A percentile compares a stretch with the other conserved stretches of the same genome.
These are phyloP conservation scores for Citeromyces hawaiiensis DNA, from an alignment of 1,139 yeast genomes.

Conservation along the genomic window DNA sequence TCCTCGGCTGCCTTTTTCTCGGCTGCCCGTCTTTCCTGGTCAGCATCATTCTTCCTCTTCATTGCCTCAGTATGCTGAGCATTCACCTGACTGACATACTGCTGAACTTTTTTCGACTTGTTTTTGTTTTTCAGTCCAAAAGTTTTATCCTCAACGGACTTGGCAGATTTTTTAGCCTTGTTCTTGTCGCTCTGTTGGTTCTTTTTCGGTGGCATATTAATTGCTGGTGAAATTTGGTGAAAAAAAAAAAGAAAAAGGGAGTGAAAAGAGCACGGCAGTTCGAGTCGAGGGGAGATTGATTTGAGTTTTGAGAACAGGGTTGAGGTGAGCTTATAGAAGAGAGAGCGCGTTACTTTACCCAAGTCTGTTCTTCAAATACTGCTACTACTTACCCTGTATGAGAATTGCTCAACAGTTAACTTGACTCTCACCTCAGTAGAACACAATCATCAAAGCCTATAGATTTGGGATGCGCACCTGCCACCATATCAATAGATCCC, in stretches of 20 bases:
- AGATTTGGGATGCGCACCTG: too few species aligned
- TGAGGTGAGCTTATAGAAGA: too few species aligned
- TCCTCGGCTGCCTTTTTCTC: conserved; percentile 88
- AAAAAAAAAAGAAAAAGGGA: not conserved
- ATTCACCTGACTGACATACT: conserved; percentile 66
- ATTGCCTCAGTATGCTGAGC: conserved; percentile 51
- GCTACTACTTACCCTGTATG: too few species aligned
- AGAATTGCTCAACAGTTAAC: too few species aligned
- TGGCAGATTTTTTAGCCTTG: conserved; percentile 54
- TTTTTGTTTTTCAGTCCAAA: conserved; percentile 93
- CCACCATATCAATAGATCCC: too few species aligned
- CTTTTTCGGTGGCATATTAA: conserved; percentile 59
- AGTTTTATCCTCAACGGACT: conserved; percentile 75
- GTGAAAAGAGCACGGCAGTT: not conserved
- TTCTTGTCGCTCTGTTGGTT: conserved; percentile 43
- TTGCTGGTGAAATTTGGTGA: conserved; percentile 1
- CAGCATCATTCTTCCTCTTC: conserved; percentile 65
- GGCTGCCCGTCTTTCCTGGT: conserved; percentile 59
- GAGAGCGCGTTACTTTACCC: too few species aligned
- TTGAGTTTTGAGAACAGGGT: too few species aligned
- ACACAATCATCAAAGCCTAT: too few species aligned
- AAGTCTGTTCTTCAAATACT: too few species aligned
- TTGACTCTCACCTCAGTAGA: too few species aligned
- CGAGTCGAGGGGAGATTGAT: not conserved
- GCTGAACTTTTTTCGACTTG: conserved; percentile 86